These are phyloP conservation scores for Fraxinus platypoda DNA, from an alignment of 305 asterid species.

Conservation along the genomic window DNA sequence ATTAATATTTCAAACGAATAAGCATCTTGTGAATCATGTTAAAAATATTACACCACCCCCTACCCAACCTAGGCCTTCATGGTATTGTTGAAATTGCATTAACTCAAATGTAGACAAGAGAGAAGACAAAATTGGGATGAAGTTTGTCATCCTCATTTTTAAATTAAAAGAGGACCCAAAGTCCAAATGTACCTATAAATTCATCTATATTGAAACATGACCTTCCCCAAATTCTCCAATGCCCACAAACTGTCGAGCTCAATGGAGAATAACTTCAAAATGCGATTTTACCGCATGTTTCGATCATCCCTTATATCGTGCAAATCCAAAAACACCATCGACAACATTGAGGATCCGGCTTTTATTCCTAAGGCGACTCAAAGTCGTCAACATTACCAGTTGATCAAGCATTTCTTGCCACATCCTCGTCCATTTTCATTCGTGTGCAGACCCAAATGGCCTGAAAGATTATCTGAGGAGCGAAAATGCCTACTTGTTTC, in stretches of 20 bases:
- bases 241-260: background rate
- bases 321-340: constrained; percentile 20
- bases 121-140: background rate
- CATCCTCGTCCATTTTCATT: constrained; percentile 21
- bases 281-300: constrained; percentile 16
- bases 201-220: background rate
- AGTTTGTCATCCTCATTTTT: background rate
- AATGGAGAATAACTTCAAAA: constrained; percentile 28
- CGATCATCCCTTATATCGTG: constrained; percentile 21
- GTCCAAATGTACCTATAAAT: background rate
- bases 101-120: background rate
- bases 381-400: background rate
- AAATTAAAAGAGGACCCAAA: background rate
- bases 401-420: constrained; percentile 15
- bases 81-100: background rate
- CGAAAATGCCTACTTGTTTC: background rate
- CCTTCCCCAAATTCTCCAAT: background rate
- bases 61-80: background rate
- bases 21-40: too few species aligned
- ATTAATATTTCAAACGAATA: too few species aligned
- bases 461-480: background rate
- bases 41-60: too few species aligned
- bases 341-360: constrained; percentile 4
- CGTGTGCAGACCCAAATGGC: constrained; percentile 12
- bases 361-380: background rate